Base-by-base conservation (phyloP, 1,284 basidiomycete species). In the Ustilago bromivora region DNA sequence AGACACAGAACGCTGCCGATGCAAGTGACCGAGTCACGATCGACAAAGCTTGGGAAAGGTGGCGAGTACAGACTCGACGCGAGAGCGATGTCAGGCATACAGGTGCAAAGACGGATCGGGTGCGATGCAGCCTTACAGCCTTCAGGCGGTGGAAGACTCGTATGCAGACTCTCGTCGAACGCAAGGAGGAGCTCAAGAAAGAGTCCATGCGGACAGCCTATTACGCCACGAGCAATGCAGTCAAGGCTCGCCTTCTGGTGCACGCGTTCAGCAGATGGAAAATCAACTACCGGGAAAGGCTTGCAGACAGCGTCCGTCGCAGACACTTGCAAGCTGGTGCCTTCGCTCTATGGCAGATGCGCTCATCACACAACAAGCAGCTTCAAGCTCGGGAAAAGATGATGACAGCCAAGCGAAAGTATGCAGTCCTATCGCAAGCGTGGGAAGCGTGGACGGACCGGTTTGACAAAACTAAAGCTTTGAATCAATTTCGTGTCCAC, bases 301-400 rank as follows among this genome's bases (percentile, higher is more conserved):
- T 66, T 19, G 73, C 79, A 9, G 61, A 69, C 31, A 38, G 35
- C 10, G 41, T 81, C 6, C 70, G 77, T 43, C 56, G 41, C 4
- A 59, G 57, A 8, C 78, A 79, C 49, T 60, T 81, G 13, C 68
- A 71, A 15, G 62, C 61, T 6, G 79, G 78, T 1, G 74, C 78
- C 8, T 67, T 81, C 38, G 75, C 74, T 2, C 47, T 77, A 2
- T 81, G 79, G 79, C 70, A 74, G 51, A 62, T 80, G 49, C 66
- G 60, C 0, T 53, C 56, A 3, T 62, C 60, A 10, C 68, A 68
- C 28, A 57, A 36, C 32, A 49, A 58, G 34, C 57, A 66, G 40
- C 63, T 80, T 8, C 43, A 61, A 10, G 47, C 54, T 10, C 61
- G 66, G 5, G 77, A 76, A 49, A 49, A 36, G 6, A 31, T 58